Evolutionary conservation across 2,329 filamentous ascomycete genomes (phyloP), one percentile per base, ranked within the genome.

Genomic region (Knoxdaviesia capensis): DNA sequence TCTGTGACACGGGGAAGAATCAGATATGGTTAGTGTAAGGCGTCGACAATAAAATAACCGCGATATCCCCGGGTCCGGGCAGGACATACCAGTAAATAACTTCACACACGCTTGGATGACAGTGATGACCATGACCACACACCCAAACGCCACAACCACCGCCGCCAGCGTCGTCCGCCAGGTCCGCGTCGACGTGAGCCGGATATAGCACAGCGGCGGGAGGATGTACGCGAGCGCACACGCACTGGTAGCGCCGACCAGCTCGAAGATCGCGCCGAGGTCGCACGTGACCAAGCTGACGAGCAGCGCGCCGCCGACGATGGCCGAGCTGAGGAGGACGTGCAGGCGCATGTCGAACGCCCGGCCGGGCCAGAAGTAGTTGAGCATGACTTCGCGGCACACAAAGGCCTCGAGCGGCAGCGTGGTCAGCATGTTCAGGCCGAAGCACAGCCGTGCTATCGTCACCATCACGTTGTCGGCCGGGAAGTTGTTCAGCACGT

Each of bases 371-470:
- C 69, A 77, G 55, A 68, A 78, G 59, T 93, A 94, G 48, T 84
- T 86, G 50, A 84, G 73, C 83, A 94, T 93, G 48, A 94, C 87
- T 60, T 94, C 90, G 53, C 90, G 76, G 60, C 90, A 98, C 43
- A 98, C 90, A 58, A 98, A 98, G 10, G 86, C 87, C 65, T 98
- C 90, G 46, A 98, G 77, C 0, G 90, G 90, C 34, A 98, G 67
- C 2, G 90, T 96, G 9, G 90, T 94, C 52, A 98, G 75, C 90
- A 98, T 98, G 67, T 98, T 98, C 49, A 98, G 71, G 2, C 90
- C 90, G 55, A 98, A 96, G 61, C 85, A 94, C 41, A 98, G 70
- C 42, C 90, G 80, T 28, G 90, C 90, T 45, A 98, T 70, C 59
- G 94, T 96, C 55, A 96, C 86, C 74, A 96, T 80, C 51, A 79